Base-by-base conservation (phyloP, 176 grass and related monocot species). In the Juncus inflexus region DNA sequence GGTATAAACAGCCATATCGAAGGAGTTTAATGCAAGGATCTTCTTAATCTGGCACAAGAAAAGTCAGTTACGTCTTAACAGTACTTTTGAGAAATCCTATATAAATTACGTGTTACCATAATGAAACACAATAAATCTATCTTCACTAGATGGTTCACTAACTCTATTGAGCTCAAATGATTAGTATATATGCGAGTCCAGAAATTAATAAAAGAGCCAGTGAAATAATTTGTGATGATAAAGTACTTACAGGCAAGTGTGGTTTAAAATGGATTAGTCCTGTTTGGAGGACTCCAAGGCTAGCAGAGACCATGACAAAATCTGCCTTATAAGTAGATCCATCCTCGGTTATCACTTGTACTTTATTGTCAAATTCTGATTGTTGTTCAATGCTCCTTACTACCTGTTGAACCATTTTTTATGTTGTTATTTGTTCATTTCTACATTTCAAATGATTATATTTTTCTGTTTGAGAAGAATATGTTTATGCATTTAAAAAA, bases 1-100 rank as follows among this genome's bases (percentile, higher is more conserved):
- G 57, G 89, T 91, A 61, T 91, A 87, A 1, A 91, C 58, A 0
- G 66, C 61, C 89, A 87, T 91, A 53, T 91, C 78, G 12, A 90
- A 92, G 9, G 78, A 59, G 52, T 92, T 81, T 3, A 92, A 55
- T 3, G 63, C 66, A 4, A 74, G 1, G 45, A 92, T 76, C 72
- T 92, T 92, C 78, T 74, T 68, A 15, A 19, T 0, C 84, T 84
- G 40, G 11, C 15, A 43, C 14, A 42, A 42, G 0, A 51, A 49
- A n/a, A n/a, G 66, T 50, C 11, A 56, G 3, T 10, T 36, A 45
- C 2, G 13, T 4, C 12, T 13, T 8, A 50, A 50, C 9, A 40
- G 49, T 35, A 9, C 5, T 7, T 7, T 38, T 64, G 35, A 53
- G 19, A 28, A 28, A 28, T 28, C 19, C 19, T 28, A 28, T 28